These are phyloP conservation scores for Colletotrichum kahawae DNA, from an alignment of 2,329 filamentous ascomycete genomes.

Conservation along the genomic window DNA sequence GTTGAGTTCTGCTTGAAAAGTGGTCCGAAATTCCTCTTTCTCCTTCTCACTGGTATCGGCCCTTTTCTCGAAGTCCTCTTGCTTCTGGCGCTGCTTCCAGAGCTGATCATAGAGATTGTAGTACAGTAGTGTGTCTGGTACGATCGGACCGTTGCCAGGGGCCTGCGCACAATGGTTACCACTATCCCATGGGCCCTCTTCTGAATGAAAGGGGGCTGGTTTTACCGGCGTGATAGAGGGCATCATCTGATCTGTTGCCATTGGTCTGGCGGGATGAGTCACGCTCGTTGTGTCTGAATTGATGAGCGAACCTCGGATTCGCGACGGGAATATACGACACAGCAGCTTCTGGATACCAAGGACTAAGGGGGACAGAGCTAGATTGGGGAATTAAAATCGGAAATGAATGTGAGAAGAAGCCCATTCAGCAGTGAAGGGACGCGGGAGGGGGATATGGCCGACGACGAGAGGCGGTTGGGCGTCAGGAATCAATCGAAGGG, in stretches of 20 bases:
- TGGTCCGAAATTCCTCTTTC: background rate
- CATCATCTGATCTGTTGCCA: background rate
- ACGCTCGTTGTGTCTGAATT: background rate
- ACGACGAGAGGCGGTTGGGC: background rate
- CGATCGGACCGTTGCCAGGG: background rate
- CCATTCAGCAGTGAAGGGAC: background rate
- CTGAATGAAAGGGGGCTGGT: background rate
- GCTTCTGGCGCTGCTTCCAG: background rate
- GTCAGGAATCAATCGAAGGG: background rate
- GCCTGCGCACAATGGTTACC: background rate
- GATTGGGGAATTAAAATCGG: background rate
- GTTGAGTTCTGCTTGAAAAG: background rate
- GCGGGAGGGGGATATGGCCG: background rate
- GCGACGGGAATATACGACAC: background rate
- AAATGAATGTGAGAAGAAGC: background rate
- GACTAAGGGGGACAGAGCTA: background rate
- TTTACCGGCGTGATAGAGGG: background rate
- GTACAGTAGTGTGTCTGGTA: background rate
- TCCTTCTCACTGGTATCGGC: background rate
- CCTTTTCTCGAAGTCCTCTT: background rate
- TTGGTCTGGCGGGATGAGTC: background rate
- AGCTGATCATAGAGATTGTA: background rate
- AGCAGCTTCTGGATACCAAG: background rate
- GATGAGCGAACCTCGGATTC: background rate
- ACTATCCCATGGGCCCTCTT: background rate